Conservation (phyloP, 2,329 filamentous ascomycete genomes). For the Neopestalotiopsis rosae region DNA sequence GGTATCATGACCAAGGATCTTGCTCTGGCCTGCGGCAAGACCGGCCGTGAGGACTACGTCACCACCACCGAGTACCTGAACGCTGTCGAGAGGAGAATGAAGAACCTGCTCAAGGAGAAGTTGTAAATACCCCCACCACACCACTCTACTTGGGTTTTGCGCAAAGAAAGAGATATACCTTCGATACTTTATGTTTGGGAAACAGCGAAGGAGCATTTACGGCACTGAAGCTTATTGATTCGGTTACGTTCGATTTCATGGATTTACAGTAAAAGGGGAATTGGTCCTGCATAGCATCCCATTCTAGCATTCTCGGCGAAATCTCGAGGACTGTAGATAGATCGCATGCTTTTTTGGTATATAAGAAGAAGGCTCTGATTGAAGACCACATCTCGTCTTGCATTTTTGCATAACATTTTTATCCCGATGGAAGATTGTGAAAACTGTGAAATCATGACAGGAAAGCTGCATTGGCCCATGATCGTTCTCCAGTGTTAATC, state of each 20-base stretch:
- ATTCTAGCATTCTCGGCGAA: neutral
- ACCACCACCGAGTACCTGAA: constrained; percentile 91
- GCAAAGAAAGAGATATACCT: neutral
- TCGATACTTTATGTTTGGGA: constrained; percentile 2
- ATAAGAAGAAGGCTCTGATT: neutral
- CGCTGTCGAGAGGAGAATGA: constrained; percentile 90
- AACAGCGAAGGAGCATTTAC: constrained; percentile 1
- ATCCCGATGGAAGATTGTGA: too few species aligned
- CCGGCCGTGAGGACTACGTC: constrained; percentile 82
- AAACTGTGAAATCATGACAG: too few species aligned
- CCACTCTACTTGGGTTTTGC: neutral
- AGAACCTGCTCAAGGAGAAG: constrained; percentile 79
- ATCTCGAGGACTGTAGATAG: constrained; percentile 12
- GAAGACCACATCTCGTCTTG: neutral
- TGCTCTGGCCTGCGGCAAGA: constrained; percentile 92
- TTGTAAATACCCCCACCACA: constrained; percentile 52
- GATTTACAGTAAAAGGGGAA: neutral
- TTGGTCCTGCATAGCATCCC: constrained; percentile 6
- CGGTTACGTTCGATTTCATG: neutral
- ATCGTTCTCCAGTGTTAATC: neutral
- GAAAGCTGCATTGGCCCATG: too few species aligned
- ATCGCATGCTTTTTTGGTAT: constrained; percentile 5
- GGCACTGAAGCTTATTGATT: neutral
- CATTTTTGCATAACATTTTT: too few species aligned
- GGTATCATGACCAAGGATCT: constrained; percentile 99